phyloP scores from a whole-genome alignment of 208 protist species.

The Wallacemonas sp. region DNA sequence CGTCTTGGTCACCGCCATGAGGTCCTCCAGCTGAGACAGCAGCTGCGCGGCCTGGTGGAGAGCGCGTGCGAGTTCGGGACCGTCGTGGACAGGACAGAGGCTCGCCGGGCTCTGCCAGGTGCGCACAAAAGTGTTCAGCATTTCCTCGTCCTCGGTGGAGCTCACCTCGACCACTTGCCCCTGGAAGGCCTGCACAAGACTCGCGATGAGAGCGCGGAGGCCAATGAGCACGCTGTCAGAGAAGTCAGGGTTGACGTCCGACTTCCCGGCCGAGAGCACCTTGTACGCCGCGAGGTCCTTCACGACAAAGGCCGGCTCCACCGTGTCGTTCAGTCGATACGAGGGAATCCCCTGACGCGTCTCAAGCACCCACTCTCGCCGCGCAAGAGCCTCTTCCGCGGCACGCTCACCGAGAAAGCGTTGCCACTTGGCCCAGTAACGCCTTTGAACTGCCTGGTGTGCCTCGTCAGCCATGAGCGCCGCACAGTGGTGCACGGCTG shows the following conservation, averaged over 20 bases:
- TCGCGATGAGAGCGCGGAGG: slow-evolving; percentile 39
- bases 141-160: slow-evolving; percentile 21
- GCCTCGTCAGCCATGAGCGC: not conserved
- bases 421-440: slow-evolving; percentile 18
- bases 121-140: slow-evolving; percentile 17
- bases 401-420: slow-evolving; percentile 8
- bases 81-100: slow-evolving; percentile 54
- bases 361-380: slow-evolving; percentile 12
- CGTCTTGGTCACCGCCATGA: slow-evolving; percentile 38
- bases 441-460: not conserved
- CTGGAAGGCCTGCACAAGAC: slow-evolving; percentile 35
- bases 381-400: slow-evolving; percentile 10
- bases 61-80: slow-evolving; percentile 22
- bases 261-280: too few relatives aligned
- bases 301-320: slow-evolving; percentile 36
- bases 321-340: slow-evolving; percentile 36
- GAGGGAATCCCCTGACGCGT: not conserved
- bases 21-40: slow-evolving; percentile 40
- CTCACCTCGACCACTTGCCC: slow-evolving; percentile 34
- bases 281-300: slow-evolving; percentile 28
- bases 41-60: slow-evolving; percentile 46
- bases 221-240: slow-evolving; percentile 52
- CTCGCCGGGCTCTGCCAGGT: slow-evolving; percentile 23
- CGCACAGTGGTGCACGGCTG: not conserved
- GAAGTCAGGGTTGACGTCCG: slow-evolving; percentile 11